Evolutionary conservation across 2,329 filamentous ascomycete genomes (phyloP), one percentile per base, ranked within the genome.

Genomic region (Phyllachora maydis): DNA sequence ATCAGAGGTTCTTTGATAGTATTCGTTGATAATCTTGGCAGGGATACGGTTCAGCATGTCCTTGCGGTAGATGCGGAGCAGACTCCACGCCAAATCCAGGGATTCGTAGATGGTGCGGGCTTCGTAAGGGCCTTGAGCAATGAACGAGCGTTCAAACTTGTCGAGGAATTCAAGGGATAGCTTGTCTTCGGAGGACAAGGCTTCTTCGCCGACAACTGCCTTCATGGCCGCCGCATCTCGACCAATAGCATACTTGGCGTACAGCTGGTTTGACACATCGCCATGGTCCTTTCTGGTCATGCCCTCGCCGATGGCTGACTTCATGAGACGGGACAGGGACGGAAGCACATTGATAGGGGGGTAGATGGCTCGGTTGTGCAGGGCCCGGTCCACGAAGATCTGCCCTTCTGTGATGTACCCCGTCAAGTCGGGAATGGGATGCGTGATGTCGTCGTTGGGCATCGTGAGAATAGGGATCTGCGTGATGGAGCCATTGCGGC

Each of bases 391-490:
- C 42, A 98, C 67, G 55, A 90, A 95, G 45, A 98, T 93, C 53
- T 98, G 88, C 19, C 88, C 90, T 56, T 98, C 88, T 11, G 88
- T 98, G 47, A 98, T 98, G 57, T 95, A 98, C 27, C 88, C 88
- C 32, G 88, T 98, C 58, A 98, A 61, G 61, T 98, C 88, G 33
- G 90, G 90, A 46, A 98, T 98, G 19, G 88, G 90, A 49, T 98
- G 88, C 20, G 88, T 98, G 46, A 98, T 98, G 54, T 98, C 85
- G 46, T 98, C 85, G 68, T 98, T 98, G 42, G 88, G 88, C 88
- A 98, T 98, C 37, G 88, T 93, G 54, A 98, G 52, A 47, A 98
- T 98, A 30, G 88, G 88, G 41, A 98, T 93, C 56, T 98, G 88
- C 11, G 90, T 98, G 41, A 98, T 98, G 40, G 88, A 98, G 30